Evolutionary conservation across 1,284 basidiomycete species (phyloP).

Genomic region (Vanrija pseudolonga): DNA sequence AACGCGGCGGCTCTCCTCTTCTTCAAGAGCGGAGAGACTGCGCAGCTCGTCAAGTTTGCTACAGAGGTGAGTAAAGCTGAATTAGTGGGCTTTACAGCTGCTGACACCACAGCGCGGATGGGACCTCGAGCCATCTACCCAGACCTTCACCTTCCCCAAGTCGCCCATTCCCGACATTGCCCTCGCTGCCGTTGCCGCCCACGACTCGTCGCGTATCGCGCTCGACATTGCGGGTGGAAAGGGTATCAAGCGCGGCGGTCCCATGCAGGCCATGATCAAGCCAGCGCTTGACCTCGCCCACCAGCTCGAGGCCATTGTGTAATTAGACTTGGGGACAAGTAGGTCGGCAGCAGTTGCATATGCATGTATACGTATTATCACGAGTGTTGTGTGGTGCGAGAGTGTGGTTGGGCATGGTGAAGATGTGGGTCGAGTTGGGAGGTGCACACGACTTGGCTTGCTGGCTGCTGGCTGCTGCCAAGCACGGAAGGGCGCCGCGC

Average conservation of each 20-base stretch:
- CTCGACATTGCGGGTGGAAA: slow-evolving; percentile 23
- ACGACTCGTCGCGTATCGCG: slow-evolving; percentile 19
- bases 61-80: slow-evolving; percentile 21
- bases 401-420: no score
- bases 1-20: slow-evolving; percentile 47
- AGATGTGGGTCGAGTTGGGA: neutral
- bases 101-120: slow-evolving; percentile 39
- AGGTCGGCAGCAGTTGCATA: neutral
- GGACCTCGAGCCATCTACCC: slow-evolving; percentile 42
- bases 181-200: slow-evolving; percentile 16
- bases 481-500: no score
- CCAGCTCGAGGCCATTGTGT: slow-evolving; percentile 49
- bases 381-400: no score
- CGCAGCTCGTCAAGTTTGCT: slow-evolving; percentile 37
- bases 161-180: slow-evolving; percentile 25
- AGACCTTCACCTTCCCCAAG: slow-evolving; percentile 33
- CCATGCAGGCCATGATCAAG: slow-evolving; percentile 45
- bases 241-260: slow-evolving; percentile 35
- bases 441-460: neutral
- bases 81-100: neutral
- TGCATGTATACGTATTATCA: slow-evolving; percentile 20
- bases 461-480: no score
- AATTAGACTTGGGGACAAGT: slow-evolving; percentile 11
- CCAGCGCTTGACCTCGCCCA: slow-evolving; percentile 45
- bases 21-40: slow-evolving; percentile 45